Conservation (phyloP, 192 early-diverging fungal species). For the Dissophora ornata region DNA sequence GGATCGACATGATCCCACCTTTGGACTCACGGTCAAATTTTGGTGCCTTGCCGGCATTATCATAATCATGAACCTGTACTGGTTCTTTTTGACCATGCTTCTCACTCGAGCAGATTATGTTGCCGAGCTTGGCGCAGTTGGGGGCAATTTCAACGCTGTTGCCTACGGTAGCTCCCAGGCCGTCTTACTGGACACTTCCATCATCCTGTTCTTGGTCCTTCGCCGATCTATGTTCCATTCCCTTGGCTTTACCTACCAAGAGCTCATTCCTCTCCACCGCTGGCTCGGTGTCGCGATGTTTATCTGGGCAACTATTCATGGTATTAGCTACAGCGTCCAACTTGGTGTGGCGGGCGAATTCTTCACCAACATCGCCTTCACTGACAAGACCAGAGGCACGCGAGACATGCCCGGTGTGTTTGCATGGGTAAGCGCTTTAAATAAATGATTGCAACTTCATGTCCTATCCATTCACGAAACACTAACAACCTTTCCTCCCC, state of each 20-base stretch:
- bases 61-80: conserved; percentile 33
- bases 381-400: conserved; percentile 38
- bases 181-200: conserved; percentile 40
- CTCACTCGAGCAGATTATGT: conserved; percentile 2
- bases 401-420: conserved; percentile 52
- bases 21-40: conserved; percentile 28
- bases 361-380: conserved; percentile 31
- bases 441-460: too few relatives aligned
- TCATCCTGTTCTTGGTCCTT: conserved; percentile 48
- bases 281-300: conserved; percentile 47
- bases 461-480: too few relatives aligned
- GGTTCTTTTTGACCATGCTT: conserved; percentile 32
- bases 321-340: conserved; percentile 18
- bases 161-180: conserved; percentile 38
- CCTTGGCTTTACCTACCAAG: conserved; percentile 35
- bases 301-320: conserved; percentile 32
- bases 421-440: conserved; percentile 30
- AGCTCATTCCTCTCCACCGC: conserved; percentile 44
- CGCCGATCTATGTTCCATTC: conserved; percentile 49
- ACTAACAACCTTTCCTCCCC: too few relatives aligned
- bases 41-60: conserved; percentile 18
- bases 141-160: conserved; percentile 17
- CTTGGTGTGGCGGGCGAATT: conserved; percentile 18
- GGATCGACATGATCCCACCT: conserved; percentile 46
- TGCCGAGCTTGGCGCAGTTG: neutral